Evolutionary conservation across 805 yeast genomes (phyloP), one percentile per base, ranked within the genome.

Genomic region (Teunomyces panamensis): DNA sequence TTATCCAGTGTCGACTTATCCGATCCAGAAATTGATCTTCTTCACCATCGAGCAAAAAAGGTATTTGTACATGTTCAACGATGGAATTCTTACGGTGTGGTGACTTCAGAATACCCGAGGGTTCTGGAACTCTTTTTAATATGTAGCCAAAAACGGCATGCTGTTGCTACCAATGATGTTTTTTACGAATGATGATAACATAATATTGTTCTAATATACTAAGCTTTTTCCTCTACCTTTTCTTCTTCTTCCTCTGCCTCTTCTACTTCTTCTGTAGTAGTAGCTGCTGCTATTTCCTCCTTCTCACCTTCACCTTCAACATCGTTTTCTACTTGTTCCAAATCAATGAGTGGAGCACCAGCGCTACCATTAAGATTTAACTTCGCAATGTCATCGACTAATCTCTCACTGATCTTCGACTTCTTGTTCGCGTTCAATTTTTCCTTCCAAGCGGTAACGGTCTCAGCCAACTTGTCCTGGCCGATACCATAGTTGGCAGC

Each of bases 371-470:
- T 50, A 13, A 59, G 52, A 30, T 44, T 49, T 53, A 59, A 50
- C 5, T 45, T 52, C 14, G 55, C 42, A 39, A 65, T 57, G 32
- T 82, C 81, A 17, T 69, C 64, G 43, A 71, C 59, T 46, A 91
- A 71, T 66, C 92, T 78, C 9, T 79, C 82, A 46, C 91, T 84
- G 42, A 88, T 71, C 44, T 74, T 69, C 1, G 63, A 62, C 56
- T 86, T 83, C 34, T 85, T 87, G 33, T 70, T 65, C 10, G 67
- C 59, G 2, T 45, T 59, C 49, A 92, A 74, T 39, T 74, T 64
- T 11, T 73, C 65, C 66, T 87, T 87, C 98, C 99, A 92, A 48
- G 69, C 63, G 9, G 70, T 68, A 30, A 88, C 80, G 17, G 78
- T 65, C 20, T 69, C 64, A 28, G 71, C 63, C 26, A 83, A 64